A percentile compares a stretch with the other conserved stretches of the same genome.
Evolutionary conservation across 1,284 basidiomycete species (phyloP).

Genomic region (Microbotryomycetes sp.): DNA sequence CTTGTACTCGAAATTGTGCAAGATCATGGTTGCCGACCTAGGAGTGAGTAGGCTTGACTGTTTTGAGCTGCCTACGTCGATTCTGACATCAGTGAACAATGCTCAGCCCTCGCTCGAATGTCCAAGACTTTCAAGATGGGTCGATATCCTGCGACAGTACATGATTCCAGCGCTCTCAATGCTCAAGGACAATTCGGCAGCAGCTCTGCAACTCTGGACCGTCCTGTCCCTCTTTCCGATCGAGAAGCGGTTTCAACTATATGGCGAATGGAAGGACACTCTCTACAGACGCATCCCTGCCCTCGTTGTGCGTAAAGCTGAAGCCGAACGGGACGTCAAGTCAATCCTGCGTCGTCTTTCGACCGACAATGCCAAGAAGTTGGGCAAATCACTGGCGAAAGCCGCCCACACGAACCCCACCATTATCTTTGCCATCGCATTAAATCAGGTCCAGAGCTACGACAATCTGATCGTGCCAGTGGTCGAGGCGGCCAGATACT

Average conservation of each 20-base stretch:
- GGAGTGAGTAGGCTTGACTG: too few species aligned
- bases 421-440: constrained; percentile 80
- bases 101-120: background rate
- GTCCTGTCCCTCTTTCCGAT: constrained; percentile 72
- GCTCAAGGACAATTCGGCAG: constrained; percentile 75
- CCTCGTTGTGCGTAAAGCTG: constrained; percentile 45
- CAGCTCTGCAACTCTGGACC: constrained; percentile 80
- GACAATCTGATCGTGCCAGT: constrained; percentile 88
- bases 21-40: constrained; percentile 7
- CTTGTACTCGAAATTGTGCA: constrained; percentile 12
- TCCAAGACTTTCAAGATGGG: constrained; percentile 53
- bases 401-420: constrained; percentile 88
- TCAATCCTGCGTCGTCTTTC: constrained; percentile 66
- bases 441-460: constrained; percentile 94
- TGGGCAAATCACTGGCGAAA: constrained; percentile 83
- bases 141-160: constrained; percentile 67
- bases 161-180: constrained; percentile 82
- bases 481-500: constrained; percentile 81
- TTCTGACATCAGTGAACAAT: background rate
- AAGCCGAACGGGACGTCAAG: constrained; percentile 55
- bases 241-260: constrained; percentile 74
- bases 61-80: too few species aligned
- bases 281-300: constrained; percentile 48
- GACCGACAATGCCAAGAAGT: constrained; percentile 73
- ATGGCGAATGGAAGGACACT: constrained; percentile 87